Percentiles rank a stretch among this genome's conserved stretches.
Conservation (phyloP, 306 rosid genomes). For the Macrotyloma uniflorum region DNA sequence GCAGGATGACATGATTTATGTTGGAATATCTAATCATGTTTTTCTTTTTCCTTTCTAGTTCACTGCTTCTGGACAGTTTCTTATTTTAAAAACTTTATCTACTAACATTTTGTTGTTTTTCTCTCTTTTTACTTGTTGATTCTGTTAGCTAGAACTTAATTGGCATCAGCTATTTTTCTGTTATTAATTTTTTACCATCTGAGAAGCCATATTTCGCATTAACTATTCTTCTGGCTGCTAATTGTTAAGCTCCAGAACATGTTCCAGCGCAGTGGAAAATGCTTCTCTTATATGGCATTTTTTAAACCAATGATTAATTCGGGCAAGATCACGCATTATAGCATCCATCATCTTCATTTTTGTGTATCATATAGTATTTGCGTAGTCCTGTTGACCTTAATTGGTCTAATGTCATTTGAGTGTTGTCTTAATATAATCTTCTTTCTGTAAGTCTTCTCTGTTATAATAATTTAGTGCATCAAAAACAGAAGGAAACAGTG, state of each 20-base stretch:
- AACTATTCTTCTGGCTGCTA: no score
- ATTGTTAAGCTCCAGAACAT: no score
- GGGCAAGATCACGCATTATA: not conserved
- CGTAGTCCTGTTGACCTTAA: not conserved
- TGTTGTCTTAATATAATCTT: not conserved
- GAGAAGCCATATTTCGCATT: no score
- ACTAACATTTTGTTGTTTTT: constrained; percentile 1
- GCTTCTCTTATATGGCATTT: no score
- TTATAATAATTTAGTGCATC: not conserved
- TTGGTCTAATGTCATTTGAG: not conserved
- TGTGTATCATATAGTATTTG: not conserved
- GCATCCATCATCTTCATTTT: not conserved
- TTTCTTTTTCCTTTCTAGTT: constrained; percentile 10
- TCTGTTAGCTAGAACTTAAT: not conserved
- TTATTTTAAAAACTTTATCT: not conserved
- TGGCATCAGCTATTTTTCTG: no score
- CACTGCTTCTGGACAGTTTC: not conserved
- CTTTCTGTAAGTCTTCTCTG: constrained; percentile 4
- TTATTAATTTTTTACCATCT: not conserved
- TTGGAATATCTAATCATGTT: constrained; percentile 43
- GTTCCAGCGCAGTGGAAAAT: no score
- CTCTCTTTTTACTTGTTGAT: not conserved
- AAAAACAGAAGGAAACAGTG: not conserved
- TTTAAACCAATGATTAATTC: not conserved
- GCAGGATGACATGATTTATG: constrained; percentile 36